A percentile compares a stretch with the other conserved stretches of the same genome.
Conservation (phyloP, 306 rosid species). For the Vicia villosa region DNA sequence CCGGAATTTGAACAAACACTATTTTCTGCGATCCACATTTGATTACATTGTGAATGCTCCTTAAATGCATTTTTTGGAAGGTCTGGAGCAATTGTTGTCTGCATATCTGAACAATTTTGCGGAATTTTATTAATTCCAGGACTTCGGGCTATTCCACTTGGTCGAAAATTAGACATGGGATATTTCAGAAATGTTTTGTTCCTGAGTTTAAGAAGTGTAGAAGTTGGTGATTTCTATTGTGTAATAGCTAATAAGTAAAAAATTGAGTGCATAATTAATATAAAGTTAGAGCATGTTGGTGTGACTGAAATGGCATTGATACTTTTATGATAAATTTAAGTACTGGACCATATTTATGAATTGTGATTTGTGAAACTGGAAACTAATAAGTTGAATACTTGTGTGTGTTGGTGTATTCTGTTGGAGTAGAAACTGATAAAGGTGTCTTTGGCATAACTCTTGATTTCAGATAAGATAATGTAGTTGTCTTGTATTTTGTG, state of each 20-base stretch:
- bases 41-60: too few species aligned
- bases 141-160: slow-evolving; percentile 5
- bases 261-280: background rate
- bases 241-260: background rate
- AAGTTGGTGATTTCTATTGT: background rate
- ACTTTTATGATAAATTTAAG: background rate
- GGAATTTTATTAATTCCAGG: slow-evolving; percentile 5
- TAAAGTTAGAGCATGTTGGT: background rate
- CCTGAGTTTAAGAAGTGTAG: background rate
- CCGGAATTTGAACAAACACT: too few species aligned
- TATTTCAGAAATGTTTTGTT: slow-evolving; percentile 7
- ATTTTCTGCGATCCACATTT: too few species aligned
- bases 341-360: background rate
- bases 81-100: background rate
- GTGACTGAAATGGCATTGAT: background rate
- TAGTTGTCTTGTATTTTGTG: too few species aligned
- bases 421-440: too few species aligned
- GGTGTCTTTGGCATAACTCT: too few species aligned
- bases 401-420: too few species aligned
- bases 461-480: too few species aligned
- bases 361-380: slow-evolving; percentile 2
- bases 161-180: slow-evolving; percentile 13
- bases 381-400: background rate
- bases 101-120: slow-evolving; percentile 24
- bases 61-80: slow-evolving; percentile 7